Conservation (phyloP, 75 land plant genomes). For the Pinus tabuliformis region DNA sequence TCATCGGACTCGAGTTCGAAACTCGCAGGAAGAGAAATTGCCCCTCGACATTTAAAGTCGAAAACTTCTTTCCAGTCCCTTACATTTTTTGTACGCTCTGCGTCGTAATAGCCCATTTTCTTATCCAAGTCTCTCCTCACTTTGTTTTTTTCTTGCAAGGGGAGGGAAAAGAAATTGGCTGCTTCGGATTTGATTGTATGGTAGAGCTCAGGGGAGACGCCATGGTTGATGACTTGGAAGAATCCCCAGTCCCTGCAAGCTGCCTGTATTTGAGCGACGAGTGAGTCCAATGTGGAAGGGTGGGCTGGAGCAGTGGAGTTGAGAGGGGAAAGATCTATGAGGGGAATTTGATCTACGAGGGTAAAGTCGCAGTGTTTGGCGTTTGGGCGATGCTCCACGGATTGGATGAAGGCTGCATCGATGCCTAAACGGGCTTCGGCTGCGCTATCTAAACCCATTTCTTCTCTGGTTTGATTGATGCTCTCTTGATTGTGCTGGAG, state of each 20-base stretch:
- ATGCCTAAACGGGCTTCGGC: no score
- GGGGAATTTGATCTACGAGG: conserved; percentile 20
- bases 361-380: not conserved
- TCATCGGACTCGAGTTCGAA: conserved; percentile 13
- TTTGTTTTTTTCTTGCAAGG: conserved; percentile 46
- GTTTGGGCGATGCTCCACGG: not conserved
- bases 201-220: conserved; percentile 47
- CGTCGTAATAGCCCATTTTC: conserved; percentile 70
- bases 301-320: not conserved
- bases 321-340: conserved; percentile 49
- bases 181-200: conserved; percentile 33
- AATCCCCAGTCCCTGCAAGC: conserved; percentile 86
- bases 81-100: conserved; percentile 83
- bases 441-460: no score
- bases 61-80: conserved; percentile 95
- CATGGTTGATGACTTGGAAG: conserved; percentile 87
- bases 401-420: conserved; percentile 4
- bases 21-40: conserved; percentile 1
- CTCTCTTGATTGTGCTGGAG: no score
- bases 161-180: conserved; percentile 46
- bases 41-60: conserved; percentile 37
- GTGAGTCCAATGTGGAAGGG: not conserved
- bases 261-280: conserved; percentile 18
- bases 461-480: no score
- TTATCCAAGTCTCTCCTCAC: conserved; percentile 53